A percentile compares a stretch with the other conserved stretches of the same genome.
Evolutionary conservation across 2,329 filamentous ascomycete species (phyloP).

Genomic region (Fusarium torulosum): DNA sequence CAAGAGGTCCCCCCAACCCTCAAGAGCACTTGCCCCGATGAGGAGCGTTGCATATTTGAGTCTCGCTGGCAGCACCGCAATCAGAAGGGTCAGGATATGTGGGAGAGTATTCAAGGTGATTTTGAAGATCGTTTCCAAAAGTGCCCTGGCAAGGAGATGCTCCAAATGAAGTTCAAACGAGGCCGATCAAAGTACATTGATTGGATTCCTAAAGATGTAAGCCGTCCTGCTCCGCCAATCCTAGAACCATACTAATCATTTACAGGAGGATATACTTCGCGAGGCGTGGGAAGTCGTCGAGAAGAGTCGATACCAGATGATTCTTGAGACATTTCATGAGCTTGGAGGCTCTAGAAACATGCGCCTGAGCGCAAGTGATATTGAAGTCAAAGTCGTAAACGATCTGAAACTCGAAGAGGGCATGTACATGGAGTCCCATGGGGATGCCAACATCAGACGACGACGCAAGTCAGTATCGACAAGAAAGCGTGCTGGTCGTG

Average conservation of each 20-base stretch:
- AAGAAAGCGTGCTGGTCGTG: slow-evolving; percentile 47
- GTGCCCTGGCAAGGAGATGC: slow-evolving; percentile 60
- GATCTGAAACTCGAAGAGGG: slow-evolving; percentile 57
- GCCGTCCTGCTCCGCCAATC: slow-evolving; percentile 38
- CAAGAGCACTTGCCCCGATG: slow-evolving; percentile 60
- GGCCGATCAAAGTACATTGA: slow-evolving; percentile 62
- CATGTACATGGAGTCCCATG: slow-evolving; percentile 56
- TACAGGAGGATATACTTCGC: slow-evolving; percentile 57
- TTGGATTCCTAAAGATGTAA: slow-evolving; percentile 65
- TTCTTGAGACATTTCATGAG: slow-evolving; percentile 62
- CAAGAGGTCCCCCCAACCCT: slow-evolving; percentile 55
- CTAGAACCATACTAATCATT: slow-evolving; percentile 19
- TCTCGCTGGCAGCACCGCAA: slow-evolving; percentile 60
- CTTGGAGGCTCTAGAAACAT: slow-evolving; percentile 63
- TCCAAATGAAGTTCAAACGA: slow-evolving; percentile 69
- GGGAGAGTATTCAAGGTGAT: slow-evolving; percentile 64
- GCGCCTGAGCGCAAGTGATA: slow-evolving; percentile 63
- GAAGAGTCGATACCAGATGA: slow-evolving; percentile 57
- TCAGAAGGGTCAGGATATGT: slow-evolving; percentile 69
- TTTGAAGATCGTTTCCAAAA: slow-evolving; percentile 55
- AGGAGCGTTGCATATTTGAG: slow-evolving; percentile 64
- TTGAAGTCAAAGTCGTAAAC: slow-evolving; percentile 63
- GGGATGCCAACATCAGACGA: slow-evolving; percentile 54
- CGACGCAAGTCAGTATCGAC: slow-evolving; percentile 57
- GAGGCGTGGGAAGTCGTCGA: slow-evolving; percentile 59